Evolutionary conservation across 768 basidiomycete species (phyloP).

Genomic region (Mycena maculata): DNA sequence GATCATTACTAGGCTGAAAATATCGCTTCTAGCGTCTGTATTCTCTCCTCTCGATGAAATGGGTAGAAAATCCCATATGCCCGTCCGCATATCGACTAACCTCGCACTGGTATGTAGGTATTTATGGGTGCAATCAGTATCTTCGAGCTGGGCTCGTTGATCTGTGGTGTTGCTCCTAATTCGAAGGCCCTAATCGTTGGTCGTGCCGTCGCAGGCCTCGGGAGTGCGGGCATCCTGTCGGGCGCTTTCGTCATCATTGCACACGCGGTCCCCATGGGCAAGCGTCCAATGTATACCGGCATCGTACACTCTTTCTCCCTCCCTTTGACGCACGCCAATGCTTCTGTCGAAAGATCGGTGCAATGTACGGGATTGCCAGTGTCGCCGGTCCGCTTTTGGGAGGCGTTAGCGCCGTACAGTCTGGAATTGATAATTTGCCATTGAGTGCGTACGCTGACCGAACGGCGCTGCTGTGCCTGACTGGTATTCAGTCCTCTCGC

Average conservation of each 20-base stretch:
- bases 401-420: slow-evolving; percentile 42
- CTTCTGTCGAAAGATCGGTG: slow-evolving; percentile 11
- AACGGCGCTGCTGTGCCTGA: too few relatives aligned
- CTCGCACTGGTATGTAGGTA: background rate
- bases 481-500: too few relatives aligned
- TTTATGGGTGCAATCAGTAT: background rate
- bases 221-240: slow-evolving; percentile 15
- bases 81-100: too few relatives aligned
- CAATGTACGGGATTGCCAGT: slow-evolving; percentile 14
- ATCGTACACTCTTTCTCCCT: too few relatives aligned
- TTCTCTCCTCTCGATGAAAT: slow-evolving; percentile 19
- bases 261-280: slow-evolving; percentile 3
- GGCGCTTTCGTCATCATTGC: slow-evolving; percentile 30
- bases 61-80: slow-evolving; percentile 5
- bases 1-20: too few relatives aligned
- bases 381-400: slow-evolving; percentile 6
- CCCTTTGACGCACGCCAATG: too few relatives aligned
- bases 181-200: slow-evolving; percentile 24
- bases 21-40: slow-evolving; percentile 21
- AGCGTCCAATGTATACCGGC: slow-evolving; percentile 22
- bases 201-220: slow-evolving; percentile 27
- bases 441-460: too few relatives aligned
- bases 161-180: slow-evolving; percentile 21
- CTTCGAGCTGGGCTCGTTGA: slow-evolving; percentile 5
- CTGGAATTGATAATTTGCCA: slow-evolving; percentile 43